phyloP scores from a whole-genome alignment of 78 protist species.

The Bigelowiella natans region DNA sequence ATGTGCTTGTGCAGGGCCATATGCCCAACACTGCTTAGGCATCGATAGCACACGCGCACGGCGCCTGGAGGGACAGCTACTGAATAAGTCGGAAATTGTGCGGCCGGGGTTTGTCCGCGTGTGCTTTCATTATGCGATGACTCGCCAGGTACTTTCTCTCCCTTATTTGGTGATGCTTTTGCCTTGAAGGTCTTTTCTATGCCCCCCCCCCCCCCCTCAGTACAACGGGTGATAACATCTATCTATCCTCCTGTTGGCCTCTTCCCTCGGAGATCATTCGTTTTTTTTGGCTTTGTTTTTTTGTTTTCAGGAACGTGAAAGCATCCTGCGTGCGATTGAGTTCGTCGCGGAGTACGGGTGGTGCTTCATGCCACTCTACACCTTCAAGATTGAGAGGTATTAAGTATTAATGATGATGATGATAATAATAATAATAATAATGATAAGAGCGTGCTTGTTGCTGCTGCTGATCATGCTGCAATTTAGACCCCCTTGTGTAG shows the following conservation, averaged over 20 bases:
- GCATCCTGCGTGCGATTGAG: constrained; percentile 38
- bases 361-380: constrained; percentile 59
- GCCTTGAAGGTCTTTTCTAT: no score
- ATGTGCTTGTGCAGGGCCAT: constrained; percentile 88
- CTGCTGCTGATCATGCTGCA: no score
- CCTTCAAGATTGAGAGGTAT: neutral
- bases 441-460: no score
- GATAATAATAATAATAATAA: no score
- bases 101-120: neutral
- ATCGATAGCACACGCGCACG: neutral
- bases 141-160: neutral
- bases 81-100: neutral
- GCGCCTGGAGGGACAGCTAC: neutral
- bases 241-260: no score
- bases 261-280: no score
- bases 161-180: no score
- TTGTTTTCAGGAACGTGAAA: constrained; percentile 1
- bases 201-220: no score
- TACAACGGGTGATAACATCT: no score
- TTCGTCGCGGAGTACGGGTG: constrained; percentile 44
- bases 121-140: neutral
- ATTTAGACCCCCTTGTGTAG: no score
- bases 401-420: no score
- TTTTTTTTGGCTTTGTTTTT: no score
- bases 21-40: constrained; percentile 59